A percentile compares a stretch with the other conserved stretches of the same genome.
Conservation (phyloP, 1,284 basidiomycete species). For the Stygiomarasmius scandens region DNA sequence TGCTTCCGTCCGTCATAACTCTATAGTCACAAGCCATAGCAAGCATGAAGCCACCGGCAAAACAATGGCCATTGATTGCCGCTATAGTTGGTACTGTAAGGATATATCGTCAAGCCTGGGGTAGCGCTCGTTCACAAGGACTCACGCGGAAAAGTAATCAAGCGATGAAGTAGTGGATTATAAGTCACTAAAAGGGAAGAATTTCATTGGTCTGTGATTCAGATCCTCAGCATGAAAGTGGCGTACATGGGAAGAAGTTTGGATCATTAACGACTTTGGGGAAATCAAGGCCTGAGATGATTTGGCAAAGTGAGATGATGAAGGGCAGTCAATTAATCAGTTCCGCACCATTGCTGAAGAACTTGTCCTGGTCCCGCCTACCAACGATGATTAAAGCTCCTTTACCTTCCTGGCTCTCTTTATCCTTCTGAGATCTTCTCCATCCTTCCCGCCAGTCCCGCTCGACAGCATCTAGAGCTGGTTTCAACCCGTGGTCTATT, state of each 20-base stretch:
- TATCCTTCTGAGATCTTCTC: slow-evolving; percentile 44
- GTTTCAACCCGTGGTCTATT: slow-evolving; percentile 64
- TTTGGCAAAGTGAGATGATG: not conserved
- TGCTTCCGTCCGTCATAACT: slow-evolving; percentile 82
- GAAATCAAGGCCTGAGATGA: slow-evolving; percentile 68
- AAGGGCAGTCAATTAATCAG: not conserved
- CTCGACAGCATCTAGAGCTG: slow-evolving; percentile 81
- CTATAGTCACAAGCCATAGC: slow-evolving; percentile 88
- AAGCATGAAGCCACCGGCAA: slow-evolving; percentile 85
- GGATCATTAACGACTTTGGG: slow-evolving; percentile 63
- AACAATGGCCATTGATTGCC: slow-evolving; percentile 91
- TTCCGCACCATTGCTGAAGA: slow-evolving; percentile 81
- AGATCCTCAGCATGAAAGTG: not conserved
- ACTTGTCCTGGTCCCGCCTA: slow-evolving; percentile 75
- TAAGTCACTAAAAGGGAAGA: slow-evolving; percentile 44
- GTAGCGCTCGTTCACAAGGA: slow-evolving; percentile 1
- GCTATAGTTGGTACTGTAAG: slow-evolving; percentile 77
- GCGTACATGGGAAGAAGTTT: slow-evolving; percentile 76
- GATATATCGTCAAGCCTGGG: slow-evolving; percentile 7
- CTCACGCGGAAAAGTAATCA: slow-evolving; percentile 74
- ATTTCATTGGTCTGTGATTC: not conserved
- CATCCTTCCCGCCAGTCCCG: slow-evolving; percentile 70
- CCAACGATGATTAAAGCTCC: slow-evolving; percentile 83
- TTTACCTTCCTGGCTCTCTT: slow-evolving; percentile 43
- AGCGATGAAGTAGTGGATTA: slow-evolving; percentile 54